Evolutionary conservation across 2,329 filamentous ascomycete genomes (phyloP).

Genomic region (Dactylellina haptotyla): DNA sequence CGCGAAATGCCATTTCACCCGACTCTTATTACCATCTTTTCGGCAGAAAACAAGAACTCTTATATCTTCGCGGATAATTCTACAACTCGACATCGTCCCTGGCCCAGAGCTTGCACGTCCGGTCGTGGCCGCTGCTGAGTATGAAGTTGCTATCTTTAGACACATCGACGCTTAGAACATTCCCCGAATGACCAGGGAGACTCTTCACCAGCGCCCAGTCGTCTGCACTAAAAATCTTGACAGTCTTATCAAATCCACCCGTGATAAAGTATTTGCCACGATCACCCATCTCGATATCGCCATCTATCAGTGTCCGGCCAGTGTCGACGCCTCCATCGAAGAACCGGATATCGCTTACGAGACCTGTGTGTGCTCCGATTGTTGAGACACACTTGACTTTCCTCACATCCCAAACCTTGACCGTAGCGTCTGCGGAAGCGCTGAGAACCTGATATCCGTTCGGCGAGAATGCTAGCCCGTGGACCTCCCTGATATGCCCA

Average conservation of each 20-base stretch:
- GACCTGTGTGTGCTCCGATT: slow-evolving; percentile 88
- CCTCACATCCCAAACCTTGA: slow-evolving; percentile 97
- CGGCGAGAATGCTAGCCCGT: slow-evolving; percentile 88
- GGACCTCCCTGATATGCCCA: slow-evolving; percentile 91
- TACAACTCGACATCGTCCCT: slow-evolving; percentile 74
- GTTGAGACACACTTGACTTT: slow-evolving; percentile 85
- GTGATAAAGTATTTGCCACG: slow-evolving; percentile 88
- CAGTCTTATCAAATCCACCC: slow-evolving; percentile 90
- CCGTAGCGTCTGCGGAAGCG: slow-evolving; percentile 90
- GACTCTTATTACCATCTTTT: slow-evolving; percentile 10
- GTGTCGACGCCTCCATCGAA: slow-evolving; percentile 73
- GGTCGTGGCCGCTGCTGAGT: slow-evolving; percentile 90
- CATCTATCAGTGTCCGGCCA: slow-evolving; percentile 66
- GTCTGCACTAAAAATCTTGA: slow-evolving; percentile 95
- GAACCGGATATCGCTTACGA: slow-evolving; percentile 93
- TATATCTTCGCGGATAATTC: background rate
- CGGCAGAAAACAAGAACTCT: too few relatives aligned
- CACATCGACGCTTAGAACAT: slow-evolving; percentile 89
- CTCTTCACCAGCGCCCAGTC: slow-evolving; percentile 93
- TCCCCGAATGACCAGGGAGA: slow-evolving; percentile 87
- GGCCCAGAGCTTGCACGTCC: slow-evolving; percentile 96
- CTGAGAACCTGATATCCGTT: slow-evolving; percentile 94
- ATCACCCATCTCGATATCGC: slow-evolving; percentile 75
- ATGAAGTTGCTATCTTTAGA: slow-evolving; percentile 90
- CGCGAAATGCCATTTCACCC: slow-evolving; percentile 43